Base-by-base conservation (phyloP, 495 filamentous ascomycete species). In the Astrothelium subdiscretum region DNA sequence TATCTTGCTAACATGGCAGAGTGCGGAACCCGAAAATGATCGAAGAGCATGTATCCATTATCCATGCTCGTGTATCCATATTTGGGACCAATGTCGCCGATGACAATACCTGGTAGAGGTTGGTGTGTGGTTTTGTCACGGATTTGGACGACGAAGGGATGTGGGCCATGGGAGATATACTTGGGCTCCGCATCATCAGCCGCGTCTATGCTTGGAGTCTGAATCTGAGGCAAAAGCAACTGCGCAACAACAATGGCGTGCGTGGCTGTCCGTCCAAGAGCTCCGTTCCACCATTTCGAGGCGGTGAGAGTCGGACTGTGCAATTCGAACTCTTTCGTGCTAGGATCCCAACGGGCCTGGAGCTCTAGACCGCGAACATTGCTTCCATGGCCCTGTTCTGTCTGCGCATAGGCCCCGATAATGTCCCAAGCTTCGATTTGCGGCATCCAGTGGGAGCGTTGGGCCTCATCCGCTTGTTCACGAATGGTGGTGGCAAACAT, bases 221-320 rank as follows among this genome's bases (percentile, higher is more conserved):
- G n/a, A 20, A 20, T 29, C 27, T 68, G 61, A 8, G 77, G 78
- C 20, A 80, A 65, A 22, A 79, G 60, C 4, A 81, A 60, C 57
- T 80, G 78, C 1, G 78, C 78, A 10, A 80, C 73, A 2, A 79
- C 76, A 62, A 79, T 77, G 8, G 77, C 72, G 65, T 78, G 74
- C 65, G 69, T 79, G 1, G 78, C 77, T 20, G 75, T 75, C 0
- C 76, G 68, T 1, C 78, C 78, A 63, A 80, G 67, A 12, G 71
- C 69, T 4, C 78, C 78, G 66, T 80, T 79, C 78, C 78, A 80
- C 76, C 77, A 80, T 66, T 81, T 81, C 57, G 74, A 77, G 2
- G 78, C 74, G 2, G 77, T 80, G 11, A 81, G 62, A 4, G 73
- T 73, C 38, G 78, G 78, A 42, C 76, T 79, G 62, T 80, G 77